phyloP scores from a whole-genome alignment of 2,329 filamentous ascomycete genomes.

The Aspergillus sp. region DNA sequence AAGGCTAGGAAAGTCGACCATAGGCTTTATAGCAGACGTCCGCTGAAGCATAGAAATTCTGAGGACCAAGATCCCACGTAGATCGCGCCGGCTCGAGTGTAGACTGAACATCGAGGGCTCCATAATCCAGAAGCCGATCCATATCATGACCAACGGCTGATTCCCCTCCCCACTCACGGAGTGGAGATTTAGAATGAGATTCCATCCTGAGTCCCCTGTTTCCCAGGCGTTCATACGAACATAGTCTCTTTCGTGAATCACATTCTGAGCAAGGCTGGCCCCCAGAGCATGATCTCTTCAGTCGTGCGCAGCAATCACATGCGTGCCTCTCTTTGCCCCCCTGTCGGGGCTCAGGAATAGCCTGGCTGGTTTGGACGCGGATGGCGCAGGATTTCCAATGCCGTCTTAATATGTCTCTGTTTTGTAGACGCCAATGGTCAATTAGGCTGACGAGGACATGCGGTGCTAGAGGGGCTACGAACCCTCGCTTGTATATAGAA shows the following conservation, averaged over 20 bases:
- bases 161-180: neutral
- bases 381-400: conserved; percentile 30
- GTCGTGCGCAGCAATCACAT: conserved; percentile 29
- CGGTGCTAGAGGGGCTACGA: conserved; percentile 6
- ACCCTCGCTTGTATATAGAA: conserved; percentile 27
- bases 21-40: conserved; percentile 9
- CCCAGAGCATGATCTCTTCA: conserved; percentile 28
- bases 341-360: conserved; percentile 22
- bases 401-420: conserved; percentile 26
- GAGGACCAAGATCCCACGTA: conserved; percentile 21
- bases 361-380: conserved; percentile 19
- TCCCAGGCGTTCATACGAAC: conserved; percentile 24
- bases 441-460: neutral
- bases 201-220: neutral
- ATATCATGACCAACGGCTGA: neutral
- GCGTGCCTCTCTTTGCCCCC: conserved; percentile 29
- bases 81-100: neutral
- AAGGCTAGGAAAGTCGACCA: neutral
- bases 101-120: neutral
- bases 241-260: conserved; percentile 17
- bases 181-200: no score
- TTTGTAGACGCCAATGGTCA: neutral
- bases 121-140: neutral
- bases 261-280: conserved; percentile 25
- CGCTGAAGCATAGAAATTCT: conserved; percentile 19